A percentile compares a stretch with the other conserved stretches of the same genome.
These are phyloP conservation scores for Gigaspora rosea DNA, from an alignment of 192 early-diverging fungal species.

Conservation along the genomic window DNA sequence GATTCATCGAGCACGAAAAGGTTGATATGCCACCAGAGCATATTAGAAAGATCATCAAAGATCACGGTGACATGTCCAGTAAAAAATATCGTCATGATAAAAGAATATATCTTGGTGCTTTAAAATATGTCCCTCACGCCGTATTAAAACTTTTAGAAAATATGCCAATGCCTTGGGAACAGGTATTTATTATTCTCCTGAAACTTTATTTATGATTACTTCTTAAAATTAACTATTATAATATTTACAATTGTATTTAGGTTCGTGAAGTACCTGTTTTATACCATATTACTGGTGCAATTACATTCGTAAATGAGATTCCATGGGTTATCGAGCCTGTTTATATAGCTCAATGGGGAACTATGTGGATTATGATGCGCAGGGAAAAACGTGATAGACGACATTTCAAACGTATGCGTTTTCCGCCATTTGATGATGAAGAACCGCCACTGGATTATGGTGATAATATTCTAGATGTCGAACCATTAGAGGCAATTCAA, in stretches of 20 bases:
- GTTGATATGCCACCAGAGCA: constrained; percentile 97
- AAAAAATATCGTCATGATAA: constrained; percentile 98
- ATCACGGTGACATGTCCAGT: constrained; percentile 99
- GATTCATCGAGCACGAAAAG: constrained; percentile 92
- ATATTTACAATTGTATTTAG: background rate
- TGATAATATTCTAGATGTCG: constrained; percentile 97
- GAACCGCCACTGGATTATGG: constrained; percentile 99
- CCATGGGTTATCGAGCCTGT: constrained; percentile 95
- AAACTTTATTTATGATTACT: background rate
- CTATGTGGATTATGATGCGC: constrained; percentile 99
- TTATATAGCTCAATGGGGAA: constrained; percentile 98
- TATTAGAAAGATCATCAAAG: constrained; percentile 97
- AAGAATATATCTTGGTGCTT: constrained; percentile 95
- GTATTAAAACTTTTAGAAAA: constrained; percentile 97
- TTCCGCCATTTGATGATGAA: constrained; percentile 98
- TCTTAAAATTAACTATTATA: background rate
- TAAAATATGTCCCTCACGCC: constrained; percentile 98
- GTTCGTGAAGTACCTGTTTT: constrained; percentile 93
- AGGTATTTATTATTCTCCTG: constrained; percentile 45
- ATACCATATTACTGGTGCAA: constrained; percentile 98
- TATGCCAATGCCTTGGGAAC: constrained; percentile 99
- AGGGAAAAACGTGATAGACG: constrained; percentile 96
- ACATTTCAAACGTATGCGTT: constrained; percentile 99
- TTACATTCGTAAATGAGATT: constrained; percentile 98
- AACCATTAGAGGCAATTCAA: constrained; percentile 97